Percentiles rank a stretch among this genome's conserved stretches.
Evolutionary conservation across 2,329 filamentous ascomycete genomes (phyloP).

Genomic region (Pyricularia sp.): DNA sequence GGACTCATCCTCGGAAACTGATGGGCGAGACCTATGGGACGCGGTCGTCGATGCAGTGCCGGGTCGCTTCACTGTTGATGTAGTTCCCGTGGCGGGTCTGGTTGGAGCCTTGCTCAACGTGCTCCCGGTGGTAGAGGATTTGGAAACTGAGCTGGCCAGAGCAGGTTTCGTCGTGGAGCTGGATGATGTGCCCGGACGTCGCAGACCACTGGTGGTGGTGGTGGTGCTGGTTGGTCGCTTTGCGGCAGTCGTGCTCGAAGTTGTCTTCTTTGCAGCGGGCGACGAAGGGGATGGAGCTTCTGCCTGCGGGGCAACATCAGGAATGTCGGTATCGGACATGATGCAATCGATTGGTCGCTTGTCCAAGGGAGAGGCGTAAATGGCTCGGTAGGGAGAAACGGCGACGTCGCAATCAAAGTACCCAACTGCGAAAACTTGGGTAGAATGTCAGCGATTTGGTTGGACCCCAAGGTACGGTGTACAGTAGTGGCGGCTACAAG

Average conservation of each 20-base stretch:
- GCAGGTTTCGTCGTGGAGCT: constrained; percentile 20
- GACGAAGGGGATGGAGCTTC: constrained; percentile 12
- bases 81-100: constrained; percentile 16
- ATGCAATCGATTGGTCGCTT: constrained; percentile 7
- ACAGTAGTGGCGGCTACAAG: not conserved
- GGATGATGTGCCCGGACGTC: constrained; percentile 15
- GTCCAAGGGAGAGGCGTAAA: not conserved
- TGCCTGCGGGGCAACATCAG: constrained; percentile 19
- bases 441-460: not conserved
- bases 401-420: not conserved
- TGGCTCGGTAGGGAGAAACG: not conserved
- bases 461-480: not conserved
- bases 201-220: constrained; percentile 10
- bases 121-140: constrained; percentile 13
- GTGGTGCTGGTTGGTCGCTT: constrained; percentile 12
- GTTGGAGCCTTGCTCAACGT: constrained; percentile 21
- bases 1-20: constrained; percentile 27
- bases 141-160: constrained; percentile 16
- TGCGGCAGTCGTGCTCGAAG: constrained; percentile 8
- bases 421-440: not conserved
- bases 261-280: constrained; percentile 14
- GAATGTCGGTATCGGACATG: constrained; percentile 24
- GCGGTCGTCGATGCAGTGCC: constrained; percentile 19
- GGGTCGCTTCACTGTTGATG: constrained; percentile 19
- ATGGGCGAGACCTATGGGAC: constrained; percentile 23